These are phyloP conservation scores for Coelastrella sp. DNA, from an alignment of 139 green algal species.

Conservation along the genomic window DNA sequence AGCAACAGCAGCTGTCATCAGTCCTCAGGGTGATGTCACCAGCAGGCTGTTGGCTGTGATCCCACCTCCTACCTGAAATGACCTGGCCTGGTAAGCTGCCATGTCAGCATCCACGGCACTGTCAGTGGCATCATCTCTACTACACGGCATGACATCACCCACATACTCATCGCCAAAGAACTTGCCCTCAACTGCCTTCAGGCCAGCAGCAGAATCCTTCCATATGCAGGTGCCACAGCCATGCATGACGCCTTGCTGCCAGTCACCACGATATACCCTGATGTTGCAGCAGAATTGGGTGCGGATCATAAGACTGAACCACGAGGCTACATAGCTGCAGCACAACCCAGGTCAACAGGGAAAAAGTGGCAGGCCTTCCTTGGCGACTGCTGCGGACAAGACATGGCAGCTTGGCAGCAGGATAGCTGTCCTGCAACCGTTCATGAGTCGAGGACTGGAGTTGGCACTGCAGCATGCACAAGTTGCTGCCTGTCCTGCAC, in stretches of 20 bases:
- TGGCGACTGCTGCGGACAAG: too few relatives aligned
- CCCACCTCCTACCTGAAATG: constrained; percentile 34
- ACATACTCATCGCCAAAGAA: constrained; percentile 77
- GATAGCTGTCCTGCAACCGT: too few relatives aligned
- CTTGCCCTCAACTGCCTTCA: constrained; percentile 63
- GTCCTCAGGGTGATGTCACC: too few relatives aligned
- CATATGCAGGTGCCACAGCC: constrained; percentile 78
- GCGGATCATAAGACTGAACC: too few relatives aligned
- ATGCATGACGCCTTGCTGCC: constrained; percentile 74
- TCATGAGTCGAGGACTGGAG: too few relatives aligned
- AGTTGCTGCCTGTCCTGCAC: constrained; percentile 1
- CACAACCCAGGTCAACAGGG: too few relatives aligned
- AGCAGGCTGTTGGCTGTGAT: neutral
- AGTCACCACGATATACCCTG: constrained; percentile 79
- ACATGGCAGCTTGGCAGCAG: too few relatives aligned
- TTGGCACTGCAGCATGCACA: neutral
- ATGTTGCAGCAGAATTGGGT: neutral
- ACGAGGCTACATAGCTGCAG: too few relatives aligned
- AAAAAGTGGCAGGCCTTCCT: too few relatives aligned
- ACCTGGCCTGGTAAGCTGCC: constrained; percentile 68
- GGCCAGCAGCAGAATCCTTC: constrained; percentile 16
- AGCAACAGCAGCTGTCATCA: too few relatives aligned
- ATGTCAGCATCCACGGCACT: constrained; percentile 75
- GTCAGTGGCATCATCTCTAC: constrained; percentile 51
- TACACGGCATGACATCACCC: constrained; percentile 68